These are phyloP conservation scores for Malassezia nana DNA, from an alignment of 1,284 basidiomycete species.

Conservation along the genomic window DNA sequence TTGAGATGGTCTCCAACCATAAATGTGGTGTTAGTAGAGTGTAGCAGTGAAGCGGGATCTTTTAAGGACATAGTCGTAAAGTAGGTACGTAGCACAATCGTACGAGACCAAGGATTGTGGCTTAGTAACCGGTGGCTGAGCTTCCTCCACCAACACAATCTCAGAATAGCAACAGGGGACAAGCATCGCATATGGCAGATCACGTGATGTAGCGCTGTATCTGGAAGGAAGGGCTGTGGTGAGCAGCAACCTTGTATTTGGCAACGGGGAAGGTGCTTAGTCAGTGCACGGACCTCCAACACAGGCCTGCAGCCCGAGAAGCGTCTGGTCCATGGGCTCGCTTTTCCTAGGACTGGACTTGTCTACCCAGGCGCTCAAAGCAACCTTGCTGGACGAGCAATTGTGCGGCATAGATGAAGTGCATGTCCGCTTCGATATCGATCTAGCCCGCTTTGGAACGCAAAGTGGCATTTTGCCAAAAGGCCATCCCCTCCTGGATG, in stretches of 20 bases:
- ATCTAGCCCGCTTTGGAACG: conserved; percentile 64
- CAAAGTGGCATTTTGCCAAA: conserved; percentile 50
- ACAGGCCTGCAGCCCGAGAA: not conserved
- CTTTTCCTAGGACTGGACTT: conserved; percentile 78
- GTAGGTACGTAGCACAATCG: no score
- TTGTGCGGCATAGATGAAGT: conserved; percentile 61
- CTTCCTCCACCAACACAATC: no score
- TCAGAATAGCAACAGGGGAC: no score
- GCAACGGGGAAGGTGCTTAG: not conserved
- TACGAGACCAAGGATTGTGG: no score
- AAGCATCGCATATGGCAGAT: no score
- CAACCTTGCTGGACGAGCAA: conserved; percentile 56
- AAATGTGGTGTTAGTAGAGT: not conserved
- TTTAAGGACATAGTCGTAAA: no score
- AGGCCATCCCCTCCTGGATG: conserved; percentile 6
- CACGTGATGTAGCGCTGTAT: no score
- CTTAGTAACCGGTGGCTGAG: no score
- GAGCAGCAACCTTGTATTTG: no score
- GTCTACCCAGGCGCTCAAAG: conserved; percentile 76
- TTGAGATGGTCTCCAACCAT: not conserved
- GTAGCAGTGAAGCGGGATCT: not conserved
- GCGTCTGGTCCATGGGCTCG: no score
- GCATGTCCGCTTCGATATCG: conserved; percentile 68
- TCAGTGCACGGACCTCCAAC: not conserved
- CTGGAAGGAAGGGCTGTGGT: no score